A percentile compares a stretch with the other conserved stretches of the same genome.
Conservation (phyloP, 2,329 filamentous ascomycete species). For the Botrytis paeoniae region DNA sequence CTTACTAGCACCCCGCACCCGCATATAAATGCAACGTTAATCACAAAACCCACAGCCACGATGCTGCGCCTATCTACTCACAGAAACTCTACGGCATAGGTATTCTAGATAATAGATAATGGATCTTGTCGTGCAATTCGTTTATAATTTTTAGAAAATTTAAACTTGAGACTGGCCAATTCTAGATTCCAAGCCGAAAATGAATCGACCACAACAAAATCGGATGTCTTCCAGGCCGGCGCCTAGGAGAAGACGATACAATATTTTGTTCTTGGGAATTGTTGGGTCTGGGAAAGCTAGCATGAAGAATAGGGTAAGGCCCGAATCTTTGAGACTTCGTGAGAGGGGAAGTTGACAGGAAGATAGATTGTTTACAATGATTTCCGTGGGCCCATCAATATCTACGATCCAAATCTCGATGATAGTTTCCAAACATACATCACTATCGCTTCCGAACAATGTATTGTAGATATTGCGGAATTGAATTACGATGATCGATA, state of each 20-base stretch:
- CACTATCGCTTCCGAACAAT: neutral
- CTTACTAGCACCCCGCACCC: neutral
- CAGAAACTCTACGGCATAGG: too few relatives aligned
- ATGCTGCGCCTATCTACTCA: neutral
- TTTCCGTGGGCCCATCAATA: neutral
- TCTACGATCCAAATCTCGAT: neutral
- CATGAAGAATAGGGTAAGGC: slow-evolving; percentile 1
- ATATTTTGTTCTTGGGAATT: neutral
- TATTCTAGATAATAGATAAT: neutral
- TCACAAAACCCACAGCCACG: neutral
- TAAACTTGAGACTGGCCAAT: neutral
- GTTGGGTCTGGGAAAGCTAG: neutral
- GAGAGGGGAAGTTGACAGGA: neutral
- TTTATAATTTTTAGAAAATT: neutral
- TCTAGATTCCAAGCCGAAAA: neutral
- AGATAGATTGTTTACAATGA: neutral
- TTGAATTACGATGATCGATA: neutral
- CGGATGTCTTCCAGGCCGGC: neutral
- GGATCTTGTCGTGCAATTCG: neutral
- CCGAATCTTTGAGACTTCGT: neutral
- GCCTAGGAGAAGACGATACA: neutral
- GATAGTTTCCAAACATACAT: neutral
- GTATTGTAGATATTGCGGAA: neutral
- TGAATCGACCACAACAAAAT: neutral
- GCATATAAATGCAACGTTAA: neutral